Evolutionary conservation across 805 yeast species (phyloP).

Genomic region (Ogataea ramenticola): DNA sequence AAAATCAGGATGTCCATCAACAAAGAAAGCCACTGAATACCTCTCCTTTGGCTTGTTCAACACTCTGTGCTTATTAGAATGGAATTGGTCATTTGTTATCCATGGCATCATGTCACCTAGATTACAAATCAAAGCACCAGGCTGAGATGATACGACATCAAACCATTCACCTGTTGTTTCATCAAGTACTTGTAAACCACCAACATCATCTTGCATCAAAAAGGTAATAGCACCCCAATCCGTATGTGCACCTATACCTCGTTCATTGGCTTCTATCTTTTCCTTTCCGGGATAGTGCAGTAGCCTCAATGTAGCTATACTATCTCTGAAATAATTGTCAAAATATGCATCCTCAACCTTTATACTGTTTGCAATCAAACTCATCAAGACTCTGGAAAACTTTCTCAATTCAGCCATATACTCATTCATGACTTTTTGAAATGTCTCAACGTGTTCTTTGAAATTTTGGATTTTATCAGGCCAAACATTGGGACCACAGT

Average conservation of each 20-base stretch:
- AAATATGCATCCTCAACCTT: constrained; percentile 22
- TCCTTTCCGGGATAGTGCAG: constrained; percentile 28
- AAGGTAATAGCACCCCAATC: constrained; percentile 31
- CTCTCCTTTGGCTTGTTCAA: constrained; percentile 21
- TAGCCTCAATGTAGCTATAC: constrained; percentile 24
- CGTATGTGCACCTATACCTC: constrained; percentile 34
- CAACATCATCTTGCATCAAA: constrained; percentile 27
- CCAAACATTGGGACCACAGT: constrained; percentile 15
- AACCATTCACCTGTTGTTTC: constrained; percentile 23
- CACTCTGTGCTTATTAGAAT: constrained; percentile 34
- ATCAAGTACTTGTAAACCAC: constrained; percentile 32
- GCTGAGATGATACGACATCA: constrained; percentile 19
- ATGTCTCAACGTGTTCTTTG: constrained; percentile 19
- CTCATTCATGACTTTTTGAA: constrained; percentile 10
- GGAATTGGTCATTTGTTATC: constrained; percentile 30
- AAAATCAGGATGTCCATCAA: constrained; percentile 13
- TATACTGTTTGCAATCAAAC: constrained; percentile 23
- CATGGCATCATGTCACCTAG: constrained; percentile 32
- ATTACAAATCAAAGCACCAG: constrained; percentile 30
- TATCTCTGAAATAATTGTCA: constrained; percentile 15
- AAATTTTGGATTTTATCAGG: constrained; percentile 21
- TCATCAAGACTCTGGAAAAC: constrained; percentile 17
- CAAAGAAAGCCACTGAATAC: constrained; percentile 24
- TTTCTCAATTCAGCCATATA: constrained; percentile 8
- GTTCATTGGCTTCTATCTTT: constrained; percentile 19